A percentile compares a stretch with the other conserved stretches of the same genome.
phyloP scores from a whole-genome alignment of 805 yeast genomes.

The Sugiyamaella qingdaonensis region DNA sequence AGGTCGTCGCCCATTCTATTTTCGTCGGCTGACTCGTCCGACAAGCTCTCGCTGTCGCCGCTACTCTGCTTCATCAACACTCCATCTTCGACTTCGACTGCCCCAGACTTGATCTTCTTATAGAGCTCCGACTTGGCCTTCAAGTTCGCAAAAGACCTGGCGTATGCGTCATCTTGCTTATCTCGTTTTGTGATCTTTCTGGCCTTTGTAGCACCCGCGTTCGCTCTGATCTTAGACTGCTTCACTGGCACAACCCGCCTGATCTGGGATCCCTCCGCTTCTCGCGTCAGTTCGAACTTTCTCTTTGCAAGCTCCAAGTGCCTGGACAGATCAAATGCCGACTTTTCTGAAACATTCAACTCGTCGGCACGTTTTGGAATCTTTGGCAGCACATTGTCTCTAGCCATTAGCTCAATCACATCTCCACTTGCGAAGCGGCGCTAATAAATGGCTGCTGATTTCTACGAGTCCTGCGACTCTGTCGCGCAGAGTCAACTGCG shows the following conservation, averaged over 20 bases:
- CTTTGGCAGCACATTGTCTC: neutral
- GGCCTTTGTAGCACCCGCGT: neutral
- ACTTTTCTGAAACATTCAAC: constrained; percentile 3
- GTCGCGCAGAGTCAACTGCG: no score
- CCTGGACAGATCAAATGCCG: constrained; percentile 8
- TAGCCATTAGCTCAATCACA: neutral
- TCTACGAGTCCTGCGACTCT: no score
- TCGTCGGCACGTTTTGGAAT: neutral
- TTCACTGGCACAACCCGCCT: neutral
- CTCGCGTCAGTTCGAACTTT: constrained; percentile 8
- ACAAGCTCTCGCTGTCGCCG: neutral
- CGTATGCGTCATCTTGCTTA: neutral
- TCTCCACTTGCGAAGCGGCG: neutral
- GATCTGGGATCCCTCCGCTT: neutral
- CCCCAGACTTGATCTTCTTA: constrained; percentile 12
- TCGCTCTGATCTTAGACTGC: neutral
- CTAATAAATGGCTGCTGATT: no score
- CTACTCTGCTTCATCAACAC: constrained; percentile 7
- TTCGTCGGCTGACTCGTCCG: constrained; percentile 1
- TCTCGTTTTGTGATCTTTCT: neutral
- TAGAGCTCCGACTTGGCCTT: constrained; percentile 14
- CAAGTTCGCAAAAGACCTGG: neutral
- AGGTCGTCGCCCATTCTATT: neutral
- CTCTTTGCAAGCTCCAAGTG: constrained; percentile 8
- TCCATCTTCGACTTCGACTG: constrained; percentile 4